Base-by-base conservation (phyloP, 192 early-diverging fungal species). In the Entomortierella chlamydospora region DNA sequence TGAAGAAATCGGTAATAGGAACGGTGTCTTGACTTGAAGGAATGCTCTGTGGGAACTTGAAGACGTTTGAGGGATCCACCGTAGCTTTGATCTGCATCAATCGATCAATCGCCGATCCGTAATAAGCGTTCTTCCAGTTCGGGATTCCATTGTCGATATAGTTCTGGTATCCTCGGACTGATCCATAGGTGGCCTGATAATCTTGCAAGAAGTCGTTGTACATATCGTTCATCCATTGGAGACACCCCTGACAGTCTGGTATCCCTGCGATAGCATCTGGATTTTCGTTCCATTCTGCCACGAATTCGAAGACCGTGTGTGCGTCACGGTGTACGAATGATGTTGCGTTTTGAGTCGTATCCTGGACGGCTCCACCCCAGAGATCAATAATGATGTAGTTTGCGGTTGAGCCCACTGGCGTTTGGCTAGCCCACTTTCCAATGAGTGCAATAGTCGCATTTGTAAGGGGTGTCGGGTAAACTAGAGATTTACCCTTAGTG, bases 1-100 rank as follows among this genome's bases (percentile, higher is more conserved):
- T 5, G 26, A 54, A 54, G 26, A 26, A 29, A 26, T 28, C 26
- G 12, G 45, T 47, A 17, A 47, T 47, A 17, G 45, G 15, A 11
- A 25, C 42, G 20, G 0, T n/a, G 22, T 20, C 8, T 30, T 23
- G 64, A 7, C 8, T n/a, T 3, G 73, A 34, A 43, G 82, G 82
- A 59, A 83, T 83, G 57, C 70, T 69, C 49, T 83, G 82, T 51
- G 74, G 70, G 43, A 71, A 78, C 17, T 41, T 31, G 66, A 83
- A 83, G 43, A 83, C 6, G 30, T 83, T 83, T 4, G 23, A 28
- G 39, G 73, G 73, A 41, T 83, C 82, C 4, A 51, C 45, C 5
- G 30, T 37, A 17, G 60, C 57, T 61, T 83, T 83, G 37, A 73
- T 70, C 42, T 45, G 43, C 34, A 65, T 68, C 18, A 83, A 61